Percentiles rank a stretch among this genome's conserved stretches.
These are phyloP conservation scores for Komagataella pastoris DNA, from an alignment of 805 yeast genomes.

Conservation along the genomic window DNA sequence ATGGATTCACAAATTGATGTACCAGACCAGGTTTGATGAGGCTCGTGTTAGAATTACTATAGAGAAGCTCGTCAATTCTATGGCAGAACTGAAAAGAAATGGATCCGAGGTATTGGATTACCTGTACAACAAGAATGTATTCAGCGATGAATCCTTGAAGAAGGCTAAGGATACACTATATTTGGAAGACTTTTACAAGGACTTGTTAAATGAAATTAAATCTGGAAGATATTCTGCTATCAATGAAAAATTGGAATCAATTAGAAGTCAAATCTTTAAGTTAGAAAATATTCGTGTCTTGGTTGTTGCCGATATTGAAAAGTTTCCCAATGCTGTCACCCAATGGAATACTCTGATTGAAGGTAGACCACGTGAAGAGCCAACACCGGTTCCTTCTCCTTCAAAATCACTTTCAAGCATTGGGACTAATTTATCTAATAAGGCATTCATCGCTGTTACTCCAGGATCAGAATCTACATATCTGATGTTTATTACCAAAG, in stretches of 20 bases:
- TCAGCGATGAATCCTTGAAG: conserved; percentile 46
- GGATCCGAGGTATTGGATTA: conserved; percentile 58
- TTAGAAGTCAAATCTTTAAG: conserved; percentile 38
- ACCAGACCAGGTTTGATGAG: conserved; percentile 57
- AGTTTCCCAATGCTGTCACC: conserved; percentile 40
- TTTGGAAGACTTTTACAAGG: conserved; percentile 44
- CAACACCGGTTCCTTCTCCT: conserved; percentile 6
- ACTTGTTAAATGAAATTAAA: conserved; percentile 33
- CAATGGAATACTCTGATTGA: conserved; percentile 34
- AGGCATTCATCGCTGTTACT: conserved; percentile 53
- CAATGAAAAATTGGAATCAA: conserved; percentile 31
- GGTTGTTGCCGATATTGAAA: conserved; percentile 54
- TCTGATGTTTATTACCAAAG: conserved; percentile 41
- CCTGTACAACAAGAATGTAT: conserved; percentile 36
- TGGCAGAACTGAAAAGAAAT: conserved; percentile 51
- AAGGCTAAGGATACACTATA: conserved; percentile 53
- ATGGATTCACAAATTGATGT: conserved; percentile 63
- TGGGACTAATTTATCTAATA: conserved; percentile 37
- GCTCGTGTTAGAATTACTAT: conserved; percentile 53
- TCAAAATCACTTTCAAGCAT: conserved; percentile 35
- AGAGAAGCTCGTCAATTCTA: conserved; percentile 43
- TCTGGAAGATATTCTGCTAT: conserved; percentile 38
- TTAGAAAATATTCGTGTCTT: conserved; percentile 51
- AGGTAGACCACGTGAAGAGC: conserved; percentile 4
- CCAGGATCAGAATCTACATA: conserved; percentile 82